A percentile compares a stretch with the other conserved stretches of the same genome.
Conservation (phyloP, 345 rosid genomes). For the Garcia nutans region DNA sequence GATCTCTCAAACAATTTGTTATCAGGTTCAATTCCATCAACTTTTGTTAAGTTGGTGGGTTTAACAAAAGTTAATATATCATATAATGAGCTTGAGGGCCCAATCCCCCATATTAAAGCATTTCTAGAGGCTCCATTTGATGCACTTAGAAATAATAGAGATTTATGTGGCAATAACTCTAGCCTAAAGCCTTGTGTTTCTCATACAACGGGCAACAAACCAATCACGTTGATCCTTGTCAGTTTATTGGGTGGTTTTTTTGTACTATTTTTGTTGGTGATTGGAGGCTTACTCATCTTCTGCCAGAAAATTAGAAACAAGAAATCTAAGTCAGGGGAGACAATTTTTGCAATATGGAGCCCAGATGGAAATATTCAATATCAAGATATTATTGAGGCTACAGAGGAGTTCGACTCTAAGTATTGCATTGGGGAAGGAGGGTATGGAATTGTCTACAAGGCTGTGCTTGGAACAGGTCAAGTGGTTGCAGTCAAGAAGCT, state of each 20-base stretch:
- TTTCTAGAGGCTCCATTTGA: background rate
- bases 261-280: background rate
- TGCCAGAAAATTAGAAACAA: background rate
- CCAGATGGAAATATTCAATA: background rate
- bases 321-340: background rate
- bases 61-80: slow-evolving; percentile 30
- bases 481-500: too few species aligned
- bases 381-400: slow-evolving; percentile 2
- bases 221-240: too few species aligned
- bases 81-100: slow-evolving; percentile 27
- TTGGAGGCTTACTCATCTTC: background rate
- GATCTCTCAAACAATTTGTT: slow-evolving; percentile 39
- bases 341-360: background rate
- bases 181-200: too few species aligned
- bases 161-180: too few species aligned
- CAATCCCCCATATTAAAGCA: background rate
- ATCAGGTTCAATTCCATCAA: slow-evolving; percentile 31
- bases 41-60: slow-evolving; percentile 14
- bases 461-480: background rate
- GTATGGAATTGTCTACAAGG: slow-evolving; percentile 14
- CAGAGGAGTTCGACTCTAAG: background rate
- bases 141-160: background rate
- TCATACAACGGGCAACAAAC: too few species aligned
- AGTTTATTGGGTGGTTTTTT: too few species aligned
- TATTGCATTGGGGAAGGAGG: slow-evolving; percentile 18